Conservation (phyloP, 805 yeast species). For the Huiozyma sinensis region DNA sequence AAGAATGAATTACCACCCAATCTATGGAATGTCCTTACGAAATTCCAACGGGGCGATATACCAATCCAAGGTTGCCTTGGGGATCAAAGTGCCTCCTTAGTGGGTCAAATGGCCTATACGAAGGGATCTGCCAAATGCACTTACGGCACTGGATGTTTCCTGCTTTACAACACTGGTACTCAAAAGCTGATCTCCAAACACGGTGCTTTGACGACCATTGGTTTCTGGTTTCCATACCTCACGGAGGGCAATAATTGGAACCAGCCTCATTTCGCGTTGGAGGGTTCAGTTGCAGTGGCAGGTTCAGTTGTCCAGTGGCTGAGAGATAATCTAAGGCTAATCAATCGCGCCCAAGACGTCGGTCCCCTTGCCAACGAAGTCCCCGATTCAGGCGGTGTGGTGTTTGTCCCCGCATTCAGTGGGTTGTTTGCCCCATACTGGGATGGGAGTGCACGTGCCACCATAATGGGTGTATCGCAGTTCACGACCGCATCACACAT, state of each 20-base stretch:
- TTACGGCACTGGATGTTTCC: constrained; percentile 91
- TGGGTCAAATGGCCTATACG: constrained; percentile 80
- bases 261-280: constrained; percentile 77
- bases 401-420: constrained; percentile 42
- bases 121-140: constrained; percentile 89
- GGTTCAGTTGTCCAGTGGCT: constrained; percentile 93
- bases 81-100: constrained; percentile 88
- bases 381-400: constrained; percentile 77
- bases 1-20: constrained; percentile 36
- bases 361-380: constrained; percentile 85
- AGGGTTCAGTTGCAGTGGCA: constrained; percentile 94
- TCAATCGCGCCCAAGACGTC: constrained; percentile 72
- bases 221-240: constrained; percentile 75
- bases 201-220: constrained; percentile 84
- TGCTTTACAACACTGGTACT: constrained; percentile 78
- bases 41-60: constrained; percentile 39
- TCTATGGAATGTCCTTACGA: constrained; percentile 32
- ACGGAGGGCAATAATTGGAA: constrained; percentile 21
- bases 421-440: neutral
- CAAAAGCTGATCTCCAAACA: constrained; percentile 58
- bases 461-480: constrained; percentile 87
- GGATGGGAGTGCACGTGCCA: constrained; percentile 68
- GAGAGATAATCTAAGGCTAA: constrained; percentile 77
- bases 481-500: constrained; percentile 86
- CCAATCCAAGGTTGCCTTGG: constrained; percentile 89